Conservation (phyloP, 164 flowering plant genomes). For the Tetracentron sinense region DNA sequence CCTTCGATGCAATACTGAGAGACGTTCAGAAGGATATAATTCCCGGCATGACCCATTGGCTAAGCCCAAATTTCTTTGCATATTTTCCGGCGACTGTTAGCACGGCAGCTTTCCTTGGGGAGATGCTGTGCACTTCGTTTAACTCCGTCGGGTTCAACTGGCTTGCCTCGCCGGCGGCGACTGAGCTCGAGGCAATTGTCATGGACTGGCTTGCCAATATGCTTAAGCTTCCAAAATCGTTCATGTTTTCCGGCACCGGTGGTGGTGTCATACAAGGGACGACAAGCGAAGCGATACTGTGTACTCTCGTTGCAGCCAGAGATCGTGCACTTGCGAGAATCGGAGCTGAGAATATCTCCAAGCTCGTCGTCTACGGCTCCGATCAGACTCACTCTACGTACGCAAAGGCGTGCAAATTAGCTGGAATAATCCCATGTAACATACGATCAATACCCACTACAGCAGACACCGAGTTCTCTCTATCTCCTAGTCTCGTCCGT, state of each 20-base stretch:
- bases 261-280: conserved; percentile 76
- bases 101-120: conserved; percentile 57
- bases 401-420: conserved; percentile 51
- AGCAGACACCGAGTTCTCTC: conserved; percentile 13
- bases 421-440: conserved; percentile 46
- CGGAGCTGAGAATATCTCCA: conserved; percentile 30
- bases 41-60: conserved; percentile 77
- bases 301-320: conserved; percentile 48
- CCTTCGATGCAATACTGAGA: conserved; percentile 43
- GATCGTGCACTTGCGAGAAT: conserved; percentile 31
- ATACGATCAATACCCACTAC: conserved; percentile 37
- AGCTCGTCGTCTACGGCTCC: conserved; percentile 38
- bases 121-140: conserved; percentile 57
- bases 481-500: conserved; percentile 16
- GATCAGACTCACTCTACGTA: conserved; percentile 47
- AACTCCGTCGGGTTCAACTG: conserved; percentile 67
- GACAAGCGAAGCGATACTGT: conserved; percentile 57
- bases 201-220: conserved; percentile 54
- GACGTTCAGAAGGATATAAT: conserved; percentile 45
- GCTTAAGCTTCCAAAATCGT: conserved; percentile 42
- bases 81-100: conserved; percentile 52
- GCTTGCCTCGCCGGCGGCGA: conserved; percentile 67
- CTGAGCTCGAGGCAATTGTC: conserved; percentile 49
- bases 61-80: conserved; percentile 60
- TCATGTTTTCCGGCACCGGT: conserved; percentile 51